Evolutionary conservation across 2,329 filamentous ascomycete genomes (phyloP), one percentile per base, ranked within the genome.

Genomic region (Colletotrichum somersetense): DNA sequence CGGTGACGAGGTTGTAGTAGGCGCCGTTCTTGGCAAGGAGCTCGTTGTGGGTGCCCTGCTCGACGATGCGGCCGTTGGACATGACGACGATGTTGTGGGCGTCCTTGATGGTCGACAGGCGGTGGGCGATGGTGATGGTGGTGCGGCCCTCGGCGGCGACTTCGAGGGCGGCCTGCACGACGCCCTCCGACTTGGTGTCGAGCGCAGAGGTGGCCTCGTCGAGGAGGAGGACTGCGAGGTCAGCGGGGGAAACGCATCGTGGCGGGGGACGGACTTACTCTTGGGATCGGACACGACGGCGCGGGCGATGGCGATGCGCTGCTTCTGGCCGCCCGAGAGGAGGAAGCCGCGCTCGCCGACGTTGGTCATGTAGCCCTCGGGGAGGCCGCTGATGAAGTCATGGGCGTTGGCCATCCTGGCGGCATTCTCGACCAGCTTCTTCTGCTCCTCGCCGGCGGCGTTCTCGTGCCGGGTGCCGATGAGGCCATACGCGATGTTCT

Each of bases 11-110:
- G 69, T 91, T 93, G 81, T 89, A 92, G 81, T 98, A 99, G 11
- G 95, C 92, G 26, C 89, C 91, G 74, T 89, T 84, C 72, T 82
- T 86, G 75, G 91, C 89, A 3, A 98, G 85, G 14, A 99, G 87
- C 18, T 92, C 87, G 71, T 96, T 89, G 79, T 98, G 96, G 0
- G 90, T 95, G 63, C 96, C 96, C 81, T 98, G 95, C 81, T 99
- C 96, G 16, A 97, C 87, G 72, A 99, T 97, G n/a, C 87, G 85
- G 16, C 96, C 96, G 73, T 91, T 83, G 5, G 91, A 88, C 91
- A 99, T 96, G 74, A 98, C 96, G 16, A 98, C 93, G 76, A 99
- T 99, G 78, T 97, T 98, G 81, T 98, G 93, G 0, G 96, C 96
- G 74, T 95, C 91, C 81, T 91, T 95, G 84, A 99, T 97, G 7